Conservation (phyloP, 192 early-diverging fungal species). For the Coemansia sp. region DNA sequence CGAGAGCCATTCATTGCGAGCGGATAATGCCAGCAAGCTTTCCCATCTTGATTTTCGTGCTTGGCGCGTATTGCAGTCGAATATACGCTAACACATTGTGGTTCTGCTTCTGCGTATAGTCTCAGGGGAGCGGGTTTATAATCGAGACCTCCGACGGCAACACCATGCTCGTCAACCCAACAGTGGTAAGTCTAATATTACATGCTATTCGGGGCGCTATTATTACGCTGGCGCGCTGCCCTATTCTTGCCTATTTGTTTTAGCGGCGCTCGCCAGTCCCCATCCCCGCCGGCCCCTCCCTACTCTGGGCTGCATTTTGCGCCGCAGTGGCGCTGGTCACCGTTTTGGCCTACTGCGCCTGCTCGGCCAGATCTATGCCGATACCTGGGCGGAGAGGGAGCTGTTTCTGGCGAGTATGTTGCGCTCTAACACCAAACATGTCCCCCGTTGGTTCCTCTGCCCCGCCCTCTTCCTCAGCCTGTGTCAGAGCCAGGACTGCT, state of each 20-base stretch:
- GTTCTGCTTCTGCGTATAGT: constrained; percentile 16
- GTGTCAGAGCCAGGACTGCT: not conserved
- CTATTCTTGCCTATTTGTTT: not conserved
- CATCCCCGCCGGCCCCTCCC: not conserved
- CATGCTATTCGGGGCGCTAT: not conserved
- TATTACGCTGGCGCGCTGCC: not conserved
- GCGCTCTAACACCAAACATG: not conserved
- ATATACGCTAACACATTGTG: constrained; percentile 2
- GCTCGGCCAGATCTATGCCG: not conserved
- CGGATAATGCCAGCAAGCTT: constrained; percentile 1
- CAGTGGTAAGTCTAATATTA: constrained; percentile 35
- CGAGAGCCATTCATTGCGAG: not conserved
- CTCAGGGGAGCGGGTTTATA: constrained; percentile 46
- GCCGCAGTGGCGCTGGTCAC: not conserved
- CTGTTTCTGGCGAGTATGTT: not conserved
- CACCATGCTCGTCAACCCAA: constrained; percentile 35
- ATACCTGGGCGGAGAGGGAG: not conserved
- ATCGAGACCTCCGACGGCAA: constrained; percentile 48
- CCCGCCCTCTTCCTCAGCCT: not conserved
- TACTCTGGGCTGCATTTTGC: not conserved
- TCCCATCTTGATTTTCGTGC: not conserved
- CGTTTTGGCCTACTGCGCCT: not conserved
- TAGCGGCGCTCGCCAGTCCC: not conserved
- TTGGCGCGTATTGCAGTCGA: constrained; percentile 1
- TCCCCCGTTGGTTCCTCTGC: not conserved